Conservation (phyloP, 257 asterid species). For the Solanum gandarillasii region DNA sequence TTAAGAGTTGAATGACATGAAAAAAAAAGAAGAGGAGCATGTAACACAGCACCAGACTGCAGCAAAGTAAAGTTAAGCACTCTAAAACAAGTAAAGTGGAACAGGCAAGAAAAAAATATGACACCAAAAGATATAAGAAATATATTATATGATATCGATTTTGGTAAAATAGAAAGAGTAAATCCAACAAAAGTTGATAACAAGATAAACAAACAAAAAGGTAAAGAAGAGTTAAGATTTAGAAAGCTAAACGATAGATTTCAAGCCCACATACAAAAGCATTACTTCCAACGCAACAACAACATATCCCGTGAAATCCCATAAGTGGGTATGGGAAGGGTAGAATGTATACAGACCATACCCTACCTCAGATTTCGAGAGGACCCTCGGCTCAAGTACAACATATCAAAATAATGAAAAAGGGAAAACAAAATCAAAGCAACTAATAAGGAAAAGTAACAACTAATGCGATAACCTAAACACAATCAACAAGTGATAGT, state of each 20-base stretch:
- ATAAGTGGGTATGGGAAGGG: too few species aligned
- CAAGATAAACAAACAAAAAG: neutral
- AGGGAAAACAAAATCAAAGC: neutral
- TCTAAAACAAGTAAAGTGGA: neutral
- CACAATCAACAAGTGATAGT: neutral
- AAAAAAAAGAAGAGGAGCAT: neutral
- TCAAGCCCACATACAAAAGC: neutral
- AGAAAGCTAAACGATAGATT: neutral
- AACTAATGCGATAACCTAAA: neutral
- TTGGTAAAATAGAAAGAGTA: neutral
- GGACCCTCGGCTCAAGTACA: neutral
- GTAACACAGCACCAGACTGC: neutral
- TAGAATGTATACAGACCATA: too few species aligned
- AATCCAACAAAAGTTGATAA: neutral
- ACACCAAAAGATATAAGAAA: neutral
- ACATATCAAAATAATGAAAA: neutral
- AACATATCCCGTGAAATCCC: too few species aligned
- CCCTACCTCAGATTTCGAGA: too few species aligned
- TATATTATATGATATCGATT: neutral
- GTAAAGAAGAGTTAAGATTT: neutral
- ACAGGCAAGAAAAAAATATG: neutral
- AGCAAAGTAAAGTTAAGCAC: neutral
- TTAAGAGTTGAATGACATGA: neutral
- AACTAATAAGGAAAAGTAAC: neutral
- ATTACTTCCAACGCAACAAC: too few species aligned